Base-by-base conservation (phyloP, 1,284 basidiomycete genomes). In the Kalmanozyma brasiliensis region DNA sequence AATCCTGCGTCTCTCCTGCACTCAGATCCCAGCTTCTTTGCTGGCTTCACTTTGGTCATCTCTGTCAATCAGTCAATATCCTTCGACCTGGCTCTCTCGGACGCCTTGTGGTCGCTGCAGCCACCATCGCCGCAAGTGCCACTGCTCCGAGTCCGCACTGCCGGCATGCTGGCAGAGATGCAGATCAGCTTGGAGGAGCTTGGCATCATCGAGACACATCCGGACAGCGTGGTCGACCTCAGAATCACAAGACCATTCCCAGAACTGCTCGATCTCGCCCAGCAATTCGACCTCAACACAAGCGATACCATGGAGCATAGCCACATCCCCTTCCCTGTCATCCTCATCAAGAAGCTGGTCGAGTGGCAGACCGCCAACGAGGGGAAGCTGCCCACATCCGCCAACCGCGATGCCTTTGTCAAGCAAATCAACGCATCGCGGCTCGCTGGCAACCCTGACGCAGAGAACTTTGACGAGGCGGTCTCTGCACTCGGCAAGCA, bases 201-300 rank as follows among this genome's bases (percentile, higher is more conserved):
- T 3, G 74, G 76, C 20, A 73, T 98, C 76, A 89, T 96, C 75
- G 94, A 98, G 79, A 92, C 91, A 16, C 96, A 98, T 83, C 90
- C 93, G 0, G 93, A 96, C 71, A 89, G 86, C 34, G 60, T 77
- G 8, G 68, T 76, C 19, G 77, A 79, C 8, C 86, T 98, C 1
- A 88, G 94, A 33, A 89, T 98, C 62, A 91, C 94, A 83, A 87
- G 89, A 52, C 91, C 95, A 0, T 98, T 97, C 85, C 89, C 91
- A 0, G 87, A 70, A 49, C 74, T 81, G 7, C 26, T 62, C n/a
- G 59, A 49, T 11, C 73, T 68, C 20, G 75, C 74, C 3, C 35
- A 49, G 16, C 36, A 46, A 8, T 76, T 73, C 29, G 57, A 74
- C 36, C 63, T 79, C 16, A 49, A 64, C 19, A 60, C 77, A 10